Evolutionary conservation across 2,329 filamentous ascomycete species (phyloP).

Genomic region (Fusarium buharicum): DNA sequence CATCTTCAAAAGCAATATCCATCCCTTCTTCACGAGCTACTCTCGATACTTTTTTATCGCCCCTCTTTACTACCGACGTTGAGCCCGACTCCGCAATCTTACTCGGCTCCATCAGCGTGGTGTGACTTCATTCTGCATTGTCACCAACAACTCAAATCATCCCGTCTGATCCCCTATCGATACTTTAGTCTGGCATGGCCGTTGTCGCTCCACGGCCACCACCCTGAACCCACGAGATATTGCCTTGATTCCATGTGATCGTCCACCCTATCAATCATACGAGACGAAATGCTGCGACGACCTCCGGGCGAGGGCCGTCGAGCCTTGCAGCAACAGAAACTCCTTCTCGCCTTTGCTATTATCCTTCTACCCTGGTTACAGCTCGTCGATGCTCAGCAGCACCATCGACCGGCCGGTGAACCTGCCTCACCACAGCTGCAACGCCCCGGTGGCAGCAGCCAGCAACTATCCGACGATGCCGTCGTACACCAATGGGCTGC

Average conservation of each 20-base stretch:
- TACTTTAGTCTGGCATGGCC: slow-evolving; percentile 33
- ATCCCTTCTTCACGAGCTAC: not conserved
- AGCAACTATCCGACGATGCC: slow-evolving; percentile 45
- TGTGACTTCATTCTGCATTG: slow-evolving; percentile 44
- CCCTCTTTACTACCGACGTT: slow-evolving; percentile 22
- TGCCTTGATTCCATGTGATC: slow-evolving; percentile 42
- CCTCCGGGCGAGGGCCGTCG: slow-evolving; percentile 67
- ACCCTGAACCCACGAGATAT: slow-evolving; percentile 13
- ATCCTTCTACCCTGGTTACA: slow-evolving; percentile 66
- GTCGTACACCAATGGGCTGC: slow-evolving; percentile 47
- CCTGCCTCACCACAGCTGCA: slow-evolving; percentile 34
- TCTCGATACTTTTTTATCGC: not conserved
- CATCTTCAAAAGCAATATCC: slow-evolving; percentile 5
- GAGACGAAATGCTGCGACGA: slow-evolving; percentile 68
- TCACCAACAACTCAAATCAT: slow-evolving; percentile 5
- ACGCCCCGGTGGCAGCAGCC: slow-evolving; percentile 42
- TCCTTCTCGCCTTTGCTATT: slow-evolving; percentile 66
- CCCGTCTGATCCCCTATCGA: slow-evolving; percentile 2
- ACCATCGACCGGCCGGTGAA: slow-evolving; percentile 56
- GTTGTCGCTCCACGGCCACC: slow-evolving; percentile 28
- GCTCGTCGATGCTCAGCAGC: slow-evolving; percentile 72
- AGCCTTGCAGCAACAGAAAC: slow-evolving; percentile 58
- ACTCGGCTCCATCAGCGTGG: slow-evolving; percentile 17
- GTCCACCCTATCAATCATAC: slow-evolving; percentile 15
- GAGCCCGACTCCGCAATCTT: slow-evolving; percentile 32